Evolutionary conservation across 257 asterid species (phyloP).

Genomic region (Avicennia marina): DNA sequence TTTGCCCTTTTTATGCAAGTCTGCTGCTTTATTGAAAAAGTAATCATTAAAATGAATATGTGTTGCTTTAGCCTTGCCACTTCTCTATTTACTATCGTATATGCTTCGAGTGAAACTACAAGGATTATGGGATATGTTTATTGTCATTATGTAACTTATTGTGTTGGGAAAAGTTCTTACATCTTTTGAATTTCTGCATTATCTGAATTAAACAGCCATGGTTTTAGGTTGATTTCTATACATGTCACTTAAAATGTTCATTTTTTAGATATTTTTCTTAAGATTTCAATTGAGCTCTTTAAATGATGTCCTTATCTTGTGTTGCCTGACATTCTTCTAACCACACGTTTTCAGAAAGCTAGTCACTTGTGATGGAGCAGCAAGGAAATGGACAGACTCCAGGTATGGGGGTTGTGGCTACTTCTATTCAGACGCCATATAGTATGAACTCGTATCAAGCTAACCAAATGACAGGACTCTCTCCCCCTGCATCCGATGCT

Average conservation of each 20-base stretch:
- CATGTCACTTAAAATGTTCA: neutral
- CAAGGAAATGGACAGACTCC: constrained; percentile 88
- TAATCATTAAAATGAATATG: no score
- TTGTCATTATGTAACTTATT: neutral
- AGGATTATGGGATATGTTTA: neutral
- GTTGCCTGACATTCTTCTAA: constrained; percentile 78
- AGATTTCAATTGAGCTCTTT: neutral
- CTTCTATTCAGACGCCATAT: constrained; percentile 66
- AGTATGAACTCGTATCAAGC: constrained; percentile 61
- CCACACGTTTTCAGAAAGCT: constrained; percentile 34
- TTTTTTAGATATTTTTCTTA: neutral
- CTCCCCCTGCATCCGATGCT: constrained; percentile 57
- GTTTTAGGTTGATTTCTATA: neutral
- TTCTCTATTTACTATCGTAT: neutral
- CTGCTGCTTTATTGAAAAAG: no score
- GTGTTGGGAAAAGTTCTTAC: neutral
- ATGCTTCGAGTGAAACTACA: neutral
- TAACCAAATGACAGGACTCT: constrained; percentile 59
- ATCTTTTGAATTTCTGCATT: neutral
- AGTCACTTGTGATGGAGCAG: constrained; percentile 59
- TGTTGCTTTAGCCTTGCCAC: no score
- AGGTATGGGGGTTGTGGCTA: constrained; percentile 52
- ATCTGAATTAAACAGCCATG: neutral
- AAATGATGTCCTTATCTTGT: no score
- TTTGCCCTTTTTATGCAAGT: no score